These are phyloP conservation scores for Boletus sp. DNA, from an alignment of 768 basidiomycete genomes.

Conservation along the genomic window DNA sequence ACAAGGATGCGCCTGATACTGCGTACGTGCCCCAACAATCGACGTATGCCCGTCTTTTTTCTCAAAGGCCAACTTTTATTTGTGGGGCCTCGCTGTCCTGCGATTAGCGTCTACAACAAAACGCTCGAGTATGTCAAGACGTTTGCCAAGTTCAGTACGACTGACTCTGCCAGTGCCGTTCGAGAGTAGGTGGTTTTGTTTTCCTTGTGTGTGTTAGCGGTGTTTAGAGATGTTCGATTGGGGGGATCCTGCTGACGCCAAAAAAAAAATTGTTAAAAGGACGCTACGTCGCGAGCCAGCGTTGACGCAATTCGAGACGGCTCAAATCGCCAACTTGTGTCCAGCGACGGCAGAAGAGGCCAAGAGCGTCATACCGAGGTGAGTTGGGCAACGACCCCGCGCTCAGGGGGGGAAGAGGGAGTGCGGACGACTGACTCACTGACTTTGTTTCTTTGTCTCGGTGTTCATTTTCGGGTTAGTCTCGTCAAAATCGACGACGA, in stretches of 20 bases:
- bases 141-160: slow-evolving; percentile 86
- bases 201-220: not conserved
- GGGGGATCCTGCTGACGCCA: slow-evolving; percentile 26
- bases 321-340: slow-evolving; percentile 89
- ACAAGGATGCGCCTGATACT: slow-evolving; percentile 85
- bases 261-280: slow-evolving; percentile 22
- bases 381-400: slow-evolving; percentile 4
- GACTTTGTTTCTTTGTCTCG: not conserved
- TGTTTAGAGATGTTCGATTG: not conserved
- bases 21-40: slow-evolving; percentile 45
- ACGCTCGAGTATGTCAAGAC: slow-evolving; percentile 89
- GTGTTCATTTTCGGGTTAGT: slow-evolving; percentile 34
- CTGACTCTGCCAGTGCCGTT: slow-evolving; percentile 78
- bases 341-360: slow-evolving; percentile 87
- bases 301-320: slow-evolving; percentile 86
- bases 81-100: too few relatives aligned
- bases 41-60: not conserved
- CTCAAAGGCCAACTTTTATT: not conserved
- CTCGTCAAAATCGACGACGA: slow-evolving; percentile 89
- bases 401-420: too few relatives aligned
- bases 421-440: not conserved
- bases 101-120: slow-evolving; percentile 81
- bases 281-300: slow-evolving; percentile 75
- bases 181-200: slow-evolving; percentile 65
- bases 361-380: slow-evolving; percentile 90